Base-by-base conservation (phyloP, 257 asterid genomes). In the Linderniella brevidens region DNA sequence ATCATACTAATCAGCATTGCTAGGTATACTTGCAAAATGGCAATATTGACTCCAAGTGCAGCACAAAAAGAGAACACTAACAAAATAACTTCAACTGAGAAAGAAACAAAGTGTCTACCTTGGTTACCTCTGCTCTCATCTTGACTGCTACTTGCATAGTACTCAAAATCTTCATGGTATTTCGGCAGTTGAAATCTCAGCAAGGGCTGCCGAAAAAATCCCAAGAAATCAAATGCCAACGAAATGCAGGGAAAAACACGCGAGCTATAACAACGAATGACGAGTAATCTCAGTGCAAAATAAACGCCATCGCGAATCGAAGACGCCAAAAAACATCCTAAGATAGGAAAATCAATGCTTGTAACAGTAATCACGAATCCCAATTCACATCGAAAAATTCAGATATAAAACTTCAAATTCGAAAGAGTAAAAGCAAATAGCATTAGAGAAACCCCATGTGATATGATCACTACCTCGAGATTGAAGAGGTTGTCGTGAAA, bases 111-210 rank as follows among this genome's bases (percentile, higher is more conserved):
- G 16, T 63, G 68, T 71, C 69, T 72, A 72, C 92, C 92, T 80
- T 68, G 92, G 78, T 82, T 72, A 75, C 84, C 92, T 78, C 79
- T 73, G 85, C 94, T 85, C 69, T 90, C 98, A 64, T 90, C 98
- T 76, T 85, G 94, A 71, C 98, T 90, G 69, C 96, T 82, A 70
- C 79, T 78, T 52, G 74, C 96, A 59, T 74, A 74, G 70, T 85
- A 79, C 69, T 85, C 94, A 67, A 79, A 75, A 62, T 75, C 94
- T 49, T 78, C 92, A 48, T 77, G 93, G 55, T 73, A 87, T 58
- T 76, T 92, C 53, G 96, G 98, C 74, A 90, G 90, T 67, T 73
- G 92, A 70, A 74, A 90, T 76, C 71, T 85, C 83, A 75, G 74
- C 87, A 90, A 72, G 51, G 96, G 76, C 98, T 90, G 70, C 56